Conservation (phyloP, 1,284 basidiomycete genomes). For the Pascua guehoae region DNA sequence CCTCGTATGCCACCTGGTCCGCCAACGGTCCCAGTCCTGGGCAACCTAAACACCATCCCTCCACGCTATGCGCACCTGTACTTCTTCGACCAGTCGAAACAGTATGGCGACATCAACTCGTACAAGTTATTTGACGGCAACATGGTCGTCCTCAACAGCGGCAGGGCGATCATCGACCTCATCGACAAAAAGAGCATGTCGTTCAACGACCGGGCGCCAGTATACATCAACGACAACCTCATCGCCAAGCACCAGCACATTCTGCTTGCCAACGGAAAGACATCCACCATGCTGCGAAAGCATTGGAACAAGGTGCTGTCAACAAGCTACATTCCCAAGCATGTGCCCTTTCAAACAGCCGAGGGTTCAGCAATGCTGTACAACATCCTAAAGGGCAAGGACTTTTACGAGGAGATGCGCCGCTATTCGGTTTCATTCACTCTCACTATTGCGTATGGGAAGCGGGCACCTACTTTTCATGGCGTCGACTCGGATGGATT, state of each 20-base stretch:
- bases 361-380: slow-evolving; percentile 8
- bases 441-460: slow-evolving; percentile 5
- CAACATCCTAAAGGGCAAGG: slow-evolving; percentile 4
- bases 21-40: slow-evolving; percentile 4
- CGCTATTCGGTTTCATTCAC: slow-evolving; percentile 8
- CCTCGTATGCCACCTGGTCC: slow-evolving; percentile 6
- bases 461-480: slow-evolving; percentile 9
- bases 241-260: slow-evolving; percentile 9
- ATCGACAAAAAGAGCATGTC: slow-evolving; percentile 6
- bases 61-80: slow-evolving; percentile 12
- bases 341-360: slow-evolving; percentile 7
- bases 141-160: slow-evolving; percentile 12
- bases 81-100: slow-evolving; percentile 1
- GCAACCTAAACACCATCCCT: slow-evolving; percentile 10
- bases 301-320: slow-evolving; percentile 8
- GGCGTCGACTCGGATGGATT: slow-evolving; percentile 3
- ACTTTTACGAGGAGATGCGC: slow-evolving; percentile 13
- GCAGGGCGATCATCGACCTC: slow-evolving; percentile 2
- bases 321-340: background rate
- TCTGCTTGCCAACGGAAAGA: slow-evolving; percentile 6
- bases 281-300: slow-evolving; percentile 2
- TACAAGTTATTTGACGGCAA: slow-evolving; percentile 9
- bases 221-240: slow-evolving; percentile 8
- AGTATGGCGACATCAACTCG: slow-evolving; percentile 7
- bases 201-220: slow-evolving; percentile 9